Conservation (phyloP, 257 asterid genomes). For the Fraxinus americana region DNA sequence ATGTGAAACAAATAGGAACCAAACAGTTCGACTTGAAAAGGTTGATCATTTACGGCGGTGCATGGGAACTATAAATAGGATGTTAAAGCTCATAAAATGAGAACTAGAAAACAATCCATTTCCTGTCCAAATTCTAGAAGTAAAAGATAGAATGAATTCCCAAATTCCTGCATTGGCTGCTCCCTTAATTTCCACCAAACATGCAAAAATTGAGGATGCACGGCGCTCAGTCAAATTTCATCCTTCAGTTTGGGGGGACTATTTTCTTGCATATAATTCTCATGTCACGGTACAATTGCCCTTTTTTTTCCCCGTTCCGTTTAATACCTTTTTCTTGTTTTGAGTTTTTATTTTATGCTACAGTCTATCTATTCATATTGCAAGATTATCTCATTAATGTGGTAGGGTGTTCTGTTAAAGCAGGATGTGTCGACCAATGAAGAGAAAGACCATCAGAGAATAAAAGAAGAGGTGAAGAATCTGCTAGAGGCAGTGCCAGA, state of each 20-base stretch:
- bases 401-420: background rate
- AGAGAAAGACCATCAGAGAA: background rate
- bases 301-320: background rate
- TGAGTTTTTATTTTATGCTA: background rate
- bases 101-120: too few species aligned
- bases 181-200: background rate
- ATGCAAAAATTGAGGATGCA: background rate
- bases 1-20: too few species aligned
- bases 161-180: background rate
- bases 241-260: background rate
- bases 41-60: too few species aligned
- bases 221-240: background rate
- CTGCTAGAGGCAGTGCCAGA: background rate
- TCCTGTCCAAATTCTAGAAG: too few species aligned
- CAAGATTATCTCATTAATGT: background rate
- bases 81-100: too few species aligned
- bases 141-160: background rate
- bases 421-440: background rate
- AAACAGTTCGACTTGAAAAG: too few species aligned
- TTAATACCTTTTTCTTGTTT: background rate
- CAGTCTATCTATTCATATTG: background rate
- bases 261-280: background rate
- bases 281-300: background rate
- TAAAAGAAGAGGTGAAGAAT: slow-evolving; percentile 20
- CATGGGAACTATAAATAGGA: too few species aligned